Base-by-base conservation (phyloP, 192 early-diverging fungal genomes). In the Gonapodya prolifera region DNA sequence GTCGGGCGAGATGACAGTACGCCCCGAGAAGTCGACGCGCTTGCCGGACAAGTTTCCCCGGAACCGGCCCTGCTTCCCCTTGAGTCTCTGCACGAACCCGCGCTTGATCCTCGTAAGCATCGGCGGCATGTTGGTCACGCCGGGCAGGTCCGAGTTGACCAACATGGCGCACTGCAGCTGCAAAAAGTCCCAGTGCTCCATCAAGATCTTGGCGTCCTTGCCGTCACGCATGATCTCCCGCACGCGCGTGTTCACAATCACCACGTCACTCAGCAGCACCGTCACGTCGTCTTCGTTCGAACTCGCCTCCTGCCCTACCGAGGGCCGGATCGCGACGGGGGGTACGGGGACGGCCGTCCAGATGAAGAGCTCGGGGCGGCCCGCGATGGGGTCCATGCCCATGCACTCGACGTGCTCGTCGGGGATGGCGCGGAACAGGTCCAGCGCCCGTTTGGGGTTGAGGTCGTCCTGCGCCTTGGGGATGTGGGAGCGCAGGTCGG, bases 1-100 rank as follows among this genome's bases (percentile, higher is more conserved):
- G 80, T 99, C 98, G 2, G 97, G 97, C 1, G 96, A 97, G 83
- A 99, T 99, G 75, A 99, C 98, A 1, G 98, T 99, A 82, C 98
- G 89, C 1, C 94, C 97, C 34, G 96, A 97, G 79, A 98, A 99
- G 83, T 99, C 97, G 1, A 99, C 98, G 82, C 98, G 95, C 88
- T 99, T 99, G 77, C 98, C 98, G 0, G 95, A 96, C 75, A 99
- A 85, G 77, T 99, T 99, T 69, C 98, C 98, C 79, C 98, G 92
- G 88, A 99, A 98, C 74, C 98, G 92, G 76, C 98, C 98, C 78
- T 97, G 94, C 80, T 99, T 99, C 69, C 98, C 98, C 87, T 99
- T 99, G 75, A 99, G 83, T 34, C 98, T 88, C 85, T 99, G 98
- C 76, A 94, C 95, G 74, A 98, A 91, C 76, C 98, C 98, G 75